Conservation (phyloP, 2,329 filamentous ascomycete species). For the Cladosporium sp. region DNA sequence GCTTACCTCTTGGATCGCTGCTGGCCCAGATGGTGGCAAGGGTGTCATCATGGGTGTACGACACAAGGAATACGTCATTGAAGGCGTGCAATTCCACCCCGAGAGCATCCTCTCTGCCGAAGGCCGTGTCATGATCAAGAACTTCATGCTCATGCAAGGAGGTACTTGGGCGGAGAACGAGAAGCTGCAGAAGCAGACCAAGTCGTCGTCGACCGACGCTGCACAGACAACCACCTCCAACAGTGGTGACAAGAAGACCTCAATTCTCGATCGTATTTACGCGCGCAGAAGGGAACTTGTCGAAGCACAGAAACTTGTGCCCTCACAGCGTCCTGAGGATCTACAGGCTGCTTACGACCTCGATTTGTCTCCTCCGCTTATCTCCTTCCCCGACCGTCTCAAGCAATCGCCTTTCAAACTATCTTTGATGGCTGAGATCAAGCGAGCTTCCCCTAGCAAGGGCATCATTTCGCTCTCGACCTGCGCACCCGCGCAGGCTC, state of each 20-base stretch:
- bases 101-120: slow-evolving; percentile 94
- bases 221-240: slow-evolving; percentile 25
- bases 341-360: slow-evolving; percentile 85
- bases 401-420: slow-evolving; percentile 82
- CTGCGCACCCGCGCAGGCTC: slow-evolving; percentile 85
- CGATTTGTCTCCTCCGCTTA: slow-evolving; percentile 78
- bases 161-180: slow-evolving; percentile 90
- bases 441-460: slow-evolving; percentile 93
- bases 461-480: slow-evolving; percentile 87
- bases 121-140: slow-evolving; percentile 85
- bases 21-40: slow-evolving; percentile 71
- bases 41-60: slow-evolving; percentile 96
- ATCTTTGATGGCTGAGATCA: slow-evolving; percentile 96
- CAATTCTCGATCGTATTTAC: slow-evolving; percentile 91
- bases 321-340: slow-evolving; percentile 79
- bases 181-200: slow-evolving; percentile 46
- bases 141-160: slow-evolving; percentile 84
- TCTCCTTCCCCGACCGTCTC: slow-evolving; percentile 77
- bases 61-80: slow-evolving; percentile 87
- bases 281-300: slow-evolving; percentile 75
- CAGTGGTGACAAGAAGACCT: slow-evolving; percentile 64
- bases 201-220: slow-evolving; percentile 40
- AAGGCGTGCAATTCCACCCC: slow-evolving; percentile 96
- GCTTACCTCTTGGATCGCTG: slow-evolving; percentile 84
- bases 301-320: slow-evolving; percentile 77